Evolutionary conservation across 768 basidiomycete genomes (phyloP).

Genomic region (Termitomyces sp.): DNA sequence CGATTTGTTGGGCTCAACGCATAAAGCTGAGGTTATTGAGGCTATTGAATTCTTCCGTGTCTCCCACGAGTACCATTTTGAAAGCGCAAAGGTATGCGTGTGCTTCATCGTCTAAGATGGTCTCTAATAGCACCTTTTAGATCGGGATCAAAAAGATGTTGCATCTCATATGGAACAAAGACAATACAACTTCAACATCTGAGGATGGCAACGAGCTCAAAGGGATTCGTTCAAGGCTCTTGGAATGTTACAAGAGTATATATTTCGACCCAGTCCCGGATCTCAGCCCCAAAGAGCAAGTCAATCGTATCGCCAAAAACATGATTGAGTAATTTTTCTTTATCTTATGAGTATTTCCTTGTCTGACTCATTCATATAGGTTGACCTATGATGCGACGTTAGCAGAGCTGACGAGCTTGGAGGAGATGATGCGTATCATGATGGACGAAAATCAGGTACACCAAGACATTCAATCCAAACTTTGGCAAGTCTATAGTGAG

Average conservation of each 20-base stretch:
- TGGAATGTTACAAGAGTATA: slow-evolving; percentile 82
- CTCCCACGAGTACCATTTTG: slow-evolving; percentile 75
- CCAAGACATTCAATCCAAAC: slow-evolving; percentile 76
- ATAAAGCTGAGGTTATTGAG: slow-evolving; percentile 78
- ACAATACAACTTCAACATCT: slow-evolving; percentile 71
- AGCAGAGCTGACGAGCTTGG: slow-evolving; percentile 91
- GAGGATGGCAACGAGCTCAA: slow-evolving; percentile 69
- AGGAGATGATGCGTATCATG: slow-evolving; percentile 96
- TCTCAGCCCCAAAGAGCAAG: slow-evolving; percentile 73
- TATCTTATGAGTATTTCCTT: not conserved
- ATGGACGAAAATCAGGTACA: slow-evolving; percentile 87
- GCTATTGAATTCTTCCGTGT: slow-evolving; percentile 87
- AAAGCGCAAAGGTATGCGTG: slow-evolving; percentile 57
- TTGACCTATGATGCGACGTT: slow-evolving; percentile 88
- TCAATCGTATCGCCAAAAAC: slow-evolving; percentile 91
- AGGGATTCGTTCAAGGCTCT: slow-evolving; percentile 77
- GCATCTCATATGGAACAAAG: slow-evolving; percentile 95
- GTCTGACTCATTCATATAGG: slow-evolving; percentile 31
- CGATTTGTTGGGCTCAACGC: slow-evolving; percentile 79
- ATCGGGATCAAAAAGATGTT: slow-evolving; percentile 92
- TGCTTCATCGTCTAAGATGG: not conserved
- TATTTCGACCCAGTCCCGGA: slow-evolving; percentile 84
- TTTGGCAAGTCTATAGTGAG: slow-evolving; percentile 97
- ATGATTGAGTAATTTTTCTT: slow-evolving; percentile 73
- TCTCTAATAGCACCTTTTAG: slow-evolving; percentile 30